A percentile compares a stretch with the other conserved stretches of the same genome.
These are phyloP conservation scores for Globisporangium middletonii DNA, from an alignment of 352 stramenopile species.

Conservation along the genomic window DNA sequence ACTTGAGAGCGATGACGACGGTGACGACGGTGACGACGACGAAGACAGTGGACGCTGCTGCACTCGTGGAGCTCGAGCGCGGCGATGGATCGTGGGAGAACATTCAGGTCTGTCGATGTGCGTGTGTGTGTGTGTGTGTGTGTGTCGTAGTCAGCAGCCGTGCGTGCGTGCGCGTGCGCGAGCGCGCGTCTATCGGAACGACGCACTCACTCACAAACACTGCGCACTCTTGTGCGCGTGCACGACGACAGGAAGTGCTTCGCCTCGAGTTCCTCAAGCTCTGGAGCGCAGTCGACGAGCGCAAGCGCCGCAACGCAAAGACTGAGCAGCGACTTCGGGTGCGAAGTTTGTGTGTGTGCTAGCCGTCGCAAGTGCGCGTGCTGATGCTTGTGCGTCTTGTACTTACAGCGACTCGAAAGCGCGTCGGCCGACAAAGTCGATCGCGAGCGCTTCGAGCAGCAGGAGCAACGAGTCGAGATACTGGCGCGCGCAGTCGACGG, in stretches of 20 bases:
- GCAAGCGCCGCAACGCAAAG: constrained; percentile 20
- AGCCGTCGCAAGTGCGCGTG: not conserved
- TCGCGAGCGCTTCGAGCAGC: constrained; percentile 4
- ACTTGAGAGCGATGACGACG: no score
- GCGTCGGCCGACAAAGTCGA: constrained; percentile 3
- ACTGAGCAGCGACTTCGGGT: constrained; percentile 11
- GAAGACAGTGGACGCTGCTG: constrained; percentile 1
- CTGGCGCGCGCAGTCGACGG: constrained; percentile 36
- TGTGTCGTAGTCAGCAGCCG: no score
- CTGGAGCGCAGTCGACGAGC: constrained; percentile 18
- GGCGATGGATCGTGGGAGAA: constrained; percentile 62
- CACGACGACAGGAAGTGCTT: constrained; percentile 34
- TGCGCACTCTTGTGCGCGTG: no score
- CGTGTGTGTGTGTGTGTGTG: no score
- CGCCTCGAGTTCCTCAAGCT: constrained; percentile 33
- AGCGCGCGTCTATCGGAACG: no score
- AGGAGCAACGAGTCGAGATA: constrained; percentile 34
- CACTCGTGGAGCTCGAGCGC: constrained; percentile 29
- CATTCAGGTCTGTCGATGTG: constrained; percentile 34
- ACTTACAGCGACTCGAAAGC: constrained; percentile 11
- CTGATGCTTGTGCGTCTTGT: not conserved
- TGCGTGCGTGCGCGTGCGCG: no score
- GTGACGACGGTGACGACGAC: not conserved
- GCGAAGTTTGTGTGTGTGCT: not conserved
- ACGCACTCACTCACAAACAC: no score